A percentile compares a stretch with the other conserved stretches of the same genome.
Conservation (phyloP, 805 yeast species). For the Komagataella populi region DNA sequence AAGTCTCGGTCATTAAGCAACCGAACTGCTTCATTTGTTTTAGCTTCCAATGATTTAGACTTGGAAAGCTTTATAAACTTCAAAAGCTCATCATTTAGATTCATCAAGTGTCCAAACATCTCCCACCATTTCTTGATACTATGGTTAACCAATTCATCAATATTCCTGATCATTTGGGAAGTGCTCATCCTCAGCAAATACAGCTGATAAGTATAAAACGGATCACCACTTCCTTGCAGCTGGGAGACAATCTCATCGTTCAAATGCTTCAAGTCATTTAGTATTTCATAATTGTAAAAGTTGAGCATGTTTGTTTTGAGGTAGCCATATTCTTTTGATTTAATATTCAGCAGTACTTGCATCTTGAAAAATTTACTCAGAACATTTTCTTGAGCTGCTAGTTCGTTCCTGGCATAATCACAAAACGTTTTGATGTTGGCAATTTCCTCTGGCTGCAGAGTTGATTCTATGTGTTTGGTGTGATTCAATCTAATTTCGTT, state of each 20-base stretch:
- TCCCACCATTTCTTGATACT: slow-evolving; percentile 32
- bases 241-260: slow-evolving; percentile 2
- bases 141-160: slow-evolving; percentile 17
- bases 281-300: slow-evolving; percentile 4
- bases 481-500: slow-evolving; percentile 6
- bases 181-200: slow-evolving; percentile 7
- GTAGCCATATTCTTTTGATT: slow-evolving; percentile 18
- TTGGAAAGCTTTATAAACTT: neutral
- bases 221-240: slow-evolving; percentile 4
- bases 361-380: slow-evolving; percentile 24
- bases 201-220: slow-evolving; percentile 1
- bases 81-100: slow-evolving; percentile 16
- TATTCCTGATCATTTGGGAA: slow-evolving; percentile 15
- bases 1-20: neutral
- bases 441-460: slow-evolving; percentile 21
- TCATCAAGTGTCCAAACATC: slow-evolving; percentile 24
- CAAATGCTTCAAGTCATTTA: slow-evolving; percentile 1
- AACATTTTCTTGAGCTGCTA: slow-evolving; percentile 16
- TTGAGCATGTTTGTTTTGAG: slow-evolving; percentile 2
- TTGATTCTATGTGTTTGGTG: slow-evolving; percentile 5
- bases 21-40: neutral
- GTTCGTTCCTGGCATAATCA: slow-evolving; percentile 29
- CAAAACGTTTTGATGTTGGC: slow-evolving; percentile 34
- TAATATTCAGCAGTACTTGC: slow-evolving; percentile 18
- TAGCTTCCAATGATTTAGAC: neutral